Conservation (phyloP, 2,329 filamentous ascomycete species). For the Tolypocladium ovalisporum region DNA sequence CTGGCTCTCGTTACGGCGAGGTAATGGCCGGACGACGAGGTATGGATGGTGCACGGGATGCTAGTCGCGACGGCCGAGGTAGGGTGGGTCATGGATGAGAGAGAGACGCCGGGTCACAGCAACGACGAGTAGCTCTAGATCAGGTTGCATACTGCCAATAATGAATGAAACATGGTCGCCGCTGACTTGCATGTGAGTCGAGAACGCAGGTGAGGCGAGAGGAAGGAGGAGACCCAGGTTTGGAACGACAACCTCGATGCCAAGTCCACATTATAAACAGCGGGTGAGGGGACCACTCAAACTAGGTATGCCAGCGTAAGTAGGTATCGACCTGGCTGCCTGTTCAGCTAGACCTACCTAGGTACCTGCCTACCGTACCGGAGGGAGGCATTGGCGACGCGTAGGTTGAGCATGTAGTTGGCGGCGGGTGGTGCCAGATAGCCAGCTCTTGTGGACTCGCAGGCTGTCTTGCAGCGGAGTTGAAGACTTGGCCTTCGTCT, state of each 20-base stretch:
- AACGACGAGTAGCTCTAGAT: background rate
- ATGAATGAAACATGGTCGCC: background rate
- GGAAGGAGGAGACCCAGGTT: background rate
- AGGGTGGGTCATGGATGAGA: background rate
- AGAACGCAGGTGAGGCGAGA: background rate
- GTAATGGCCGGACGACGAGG: background rate
- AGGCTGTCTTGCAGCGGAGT: background rate
- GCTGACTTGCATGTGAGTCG: background rate
- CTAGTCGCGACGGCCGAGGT: background rate
- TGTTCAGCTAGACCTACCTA: too few relatives aligned
- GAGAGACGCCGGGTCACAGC: background rate
- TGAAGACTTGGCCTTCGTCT: background rate
- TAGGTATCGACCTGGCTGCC: background rate
- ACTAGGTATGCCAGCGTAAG: background rate
- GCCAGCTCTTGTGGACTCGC: background rate
- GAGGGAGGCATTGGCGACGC: background rate
- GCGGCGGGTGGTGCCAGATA: background rate
- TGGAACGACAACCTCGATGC: background rate
- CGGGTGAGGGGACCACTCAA: background rate
- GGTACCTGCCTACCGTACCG: background rate
- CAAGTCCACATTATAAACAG: background rate
- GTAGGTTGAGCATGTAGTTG: background rate
- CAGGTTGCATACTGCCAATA: background rate
- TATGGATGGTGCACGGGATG: background rate
- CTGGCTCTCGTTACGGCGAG: background rate